Evolutionary conservation across 2,329 filamentous ascomycete species (phyloP).

Genomic region (Curvularia lunata): DNA sequence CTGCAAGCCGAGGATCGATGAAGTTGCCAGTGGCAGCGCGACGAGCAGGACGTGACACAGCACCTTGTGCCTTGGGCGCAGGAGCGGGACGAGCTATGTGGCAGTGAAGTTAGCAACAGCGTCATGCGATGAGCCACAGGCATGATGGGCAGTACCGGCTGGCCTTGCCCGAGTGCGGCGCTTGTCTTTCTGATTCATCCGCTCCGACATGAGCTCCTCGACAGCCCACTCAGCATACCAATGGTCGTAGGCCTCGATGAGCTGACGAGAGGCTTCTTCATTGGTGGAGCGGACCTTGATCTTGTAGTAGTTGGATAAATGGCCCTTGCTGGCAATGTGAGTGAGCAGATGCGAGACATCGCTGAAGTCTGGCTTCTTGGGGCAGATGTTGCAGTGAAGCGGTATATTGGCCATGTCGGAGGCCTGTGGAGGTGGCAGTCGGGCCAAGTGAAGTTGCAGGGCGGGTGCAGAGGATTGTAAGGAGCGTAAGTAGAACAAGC

Average conservation of each 20-base stretch:
- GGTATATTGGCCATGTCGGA: constrained; percentile 61
- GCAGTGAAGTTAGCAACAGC: constrained; percentile 29
- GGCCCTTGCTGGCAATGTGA: constrained; percentile 90
- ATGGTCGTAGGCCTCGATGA: constrained; percentile 71
- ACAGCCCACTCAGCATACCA: constrained; percentile 81
- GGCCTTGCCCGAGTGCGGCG: constrained; percentile 59
- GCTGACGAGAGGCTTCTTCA: constrained; percentile 67
- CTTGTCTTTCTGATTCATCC: constrained; percentile 76
- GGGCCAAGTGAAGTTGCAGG: constrained; percentile 8
- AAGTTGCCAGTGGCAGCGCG: constrained; percentile 33
- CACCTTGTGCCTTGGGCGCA: constrained; percentile 34
- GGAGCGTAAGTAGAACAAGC: constrained; percentile 32
- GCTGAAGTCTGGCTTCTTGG: constrained; percentile 79
- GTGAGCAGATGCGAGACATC: constrained; percentile 92
- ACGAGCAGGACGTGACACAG: constrained; percentile 33
- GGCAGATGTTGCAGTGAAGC: constrained; percentile 82
- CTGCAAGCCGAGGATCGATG: constrained; percentile 48
- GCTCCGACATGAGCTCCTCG: constrained; percentile 74
- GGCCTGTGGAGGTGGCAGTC: constrained; percentile 21
- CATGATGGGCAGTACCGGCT: constrained; percentile 33
- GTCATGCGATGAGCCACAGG: constrained; percentile 1
- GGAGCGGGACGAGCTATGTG: constrained; percentile 33
- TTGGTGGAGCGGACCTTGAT: constrained; percentile 73
- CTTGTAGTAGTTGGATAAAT: constrained; percentile 83
- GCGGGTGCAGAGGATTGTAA: constrained; percentile 25